A percentile compares a stretch with the other conserved stretches of the same genome.
These are phyloP conservation scores for Peribolospora kevripleyi DNA, from an alignment of 768 basidiomycete genomes.

Conservation along the genomic window DNA sequence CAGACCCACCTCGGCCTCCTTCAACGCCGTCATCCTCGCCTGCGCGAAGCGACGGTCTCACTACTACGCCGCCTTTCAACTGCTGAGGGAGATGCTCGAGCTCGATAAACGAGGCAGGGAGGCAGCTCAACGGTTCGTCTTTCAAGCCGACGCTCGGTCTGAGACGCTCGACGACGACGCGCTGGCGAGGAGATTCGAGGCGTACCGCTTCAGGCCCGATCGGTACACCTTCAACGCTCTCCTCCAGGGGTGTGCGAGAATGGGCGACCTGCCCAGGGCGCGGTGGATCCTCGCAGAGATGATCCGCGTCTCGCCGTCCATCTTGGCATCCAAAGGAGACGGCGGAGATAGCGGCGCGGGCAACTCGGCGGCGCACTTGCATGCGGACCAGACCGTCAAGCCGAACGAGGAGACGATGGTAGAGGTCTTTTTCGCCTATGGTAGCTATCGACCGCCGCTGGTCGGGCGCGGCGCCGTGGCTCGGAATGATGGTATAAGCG, in stretches of 20 bases:
- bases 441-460: background rate
- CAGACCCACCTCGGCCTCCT: constrained; percentile 39
- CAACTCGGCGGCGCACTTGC: constrained; percentile 1
- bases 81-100: constrained; percentile 70
- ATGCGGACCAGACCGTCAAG: background rate
- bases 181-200: too few relatives aligned
- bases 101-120: constrained; percentile 30
- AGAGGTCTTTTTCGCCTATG: too few relatives aligned
- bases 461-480: background rate
- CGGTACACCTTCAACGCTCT: constrained; percentile 50
- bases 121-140: constrained; percentile 18
- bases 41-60: constrained; percentile 38
- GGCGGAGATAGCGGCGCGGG: background rate
- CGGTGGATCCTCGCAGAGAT: constrained; percentile 83
- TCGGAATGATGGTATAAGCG: background rate
- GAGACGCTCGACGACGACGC: constrained; percentile 3
- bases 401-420: too few relatives aligned
- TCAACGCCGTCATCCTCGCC: constrained; percentile 58
- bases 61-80: constrained; percentile 50
- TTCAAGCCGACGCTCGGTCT: constrained; percentile 28
- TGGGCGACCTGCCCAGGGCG: constrained; percentile 56
- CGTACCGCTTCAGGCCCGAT: constrained; percentile 28
- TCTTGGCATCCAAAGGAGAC: too few relatives aligned
- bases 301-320: constrained; percentile 20
- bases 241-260: constrained; percentile 68